phyloP scores from a whole-genome alignment of 768 basidiomycete genomes.

The Cyathus striatus region DNA sequence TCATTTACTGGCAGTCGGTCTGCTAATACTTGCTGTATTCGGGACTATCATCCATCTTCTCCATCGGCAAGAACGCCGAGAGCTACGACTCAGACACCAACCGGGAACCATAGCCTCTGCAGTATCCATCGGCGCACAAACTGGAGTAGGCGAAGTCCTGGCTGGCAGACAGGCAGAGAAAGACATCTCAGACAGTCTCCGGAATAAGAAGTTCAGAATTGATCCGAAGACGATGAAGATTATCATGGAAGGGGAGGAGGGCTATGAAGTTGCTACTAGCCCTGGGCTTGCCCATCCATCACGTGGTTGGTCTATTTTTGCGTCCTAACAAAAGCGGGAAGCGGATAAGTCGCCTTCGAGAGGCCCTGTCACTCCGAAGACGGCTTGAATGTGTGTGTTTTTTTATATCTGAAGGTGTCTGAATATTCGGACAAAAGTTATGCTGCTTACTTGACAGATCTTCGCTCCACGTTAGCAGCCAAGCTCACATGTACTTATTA shows the following conservation, averaged over 20 bases:
- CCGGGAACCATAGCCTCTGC: conserved; percentile 56
- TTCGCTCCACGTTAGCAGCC: too few species aligned
- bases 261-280: conserved; percentile 36
- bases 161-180: conserved; percentile 31
- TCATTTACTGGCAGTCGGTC: conserved; percentile 33
- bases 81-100: conserved; percentile 38
- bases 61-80: conserved; percentile 38
- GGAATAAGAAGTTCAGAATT: conserved; percentile 44
- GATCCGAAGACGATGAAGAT: conserved; percentile 45
- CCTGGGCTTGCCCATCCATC: too few species aligned
- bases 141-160: conserved; percentile 40
- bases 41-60: conserved; percentile 39
- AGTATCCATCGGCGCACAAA: conserved; percentile 47
- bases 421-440: too few species aligned
- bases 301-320: conserved; percentile 24
- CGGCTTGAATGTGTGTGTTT: too few species aligned
- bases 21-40: conserved; percentile 40
- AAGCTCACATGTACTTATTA: too few species aligned
- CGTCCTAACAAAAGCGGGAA: conserved; percentile 20
- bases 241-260: conserved; percentile 48
- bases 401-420: too few species aligned
- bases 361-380: too few species aligned
- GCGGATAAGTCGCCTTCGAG: too few species aligned
- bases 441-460: too few species aligned
- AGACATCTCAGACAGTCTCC: conserved; percentile 35